Conservation (phyloP, 352 stramenopile genomes). For the Globisporangium sylvaticum region DNA sequence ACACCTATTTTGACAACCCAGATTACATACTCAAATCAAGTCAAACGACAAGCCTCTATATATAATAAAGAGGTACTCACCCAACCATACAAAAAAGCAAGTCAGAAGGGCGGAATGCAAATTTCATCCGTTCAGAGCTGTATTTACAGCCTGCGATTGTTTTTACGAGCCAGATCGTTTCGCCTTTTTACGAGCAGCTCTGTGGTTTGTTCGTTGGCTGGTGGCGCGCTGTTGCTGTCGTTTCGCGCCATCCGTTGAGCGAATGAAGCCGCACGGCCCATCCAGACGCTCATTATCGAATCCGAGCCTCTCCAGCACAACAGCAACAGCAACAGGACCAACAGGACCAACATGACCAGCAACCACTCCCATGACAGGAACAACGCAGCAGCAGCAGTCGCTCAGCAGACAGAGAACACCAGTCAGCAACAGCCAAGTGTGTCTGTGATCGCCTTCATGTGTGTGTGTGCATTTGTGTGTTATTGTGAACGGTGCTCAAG, state of each 20-base stretch:
- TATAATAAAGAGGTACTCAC: background rate
- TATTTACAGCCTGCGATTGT: background rate
- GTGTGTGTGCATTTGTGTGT: conserved; percentile 3
- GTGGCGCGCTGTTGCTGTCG: conserved; percentile 7
- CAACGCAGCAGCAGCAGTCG: background rate
- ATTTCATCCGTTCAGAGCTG: background rate
- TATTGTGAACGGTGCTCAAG: conserved; percentile 40
- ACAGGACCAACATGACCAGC: background rate
- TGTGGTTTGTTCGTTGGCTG: background rate
- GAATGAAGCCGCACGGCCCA: background rate
- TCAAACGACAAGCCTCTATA: background rate
- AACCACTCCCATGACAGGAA: background rate
- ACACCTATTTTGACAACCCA: background rate
- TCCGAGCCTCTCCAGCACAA: conserved; percentile 8
- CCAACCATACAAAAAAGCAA: background rate
- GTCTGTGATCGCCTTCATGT: background rate
- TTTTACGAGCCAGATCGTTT: conserved; percentile 2
- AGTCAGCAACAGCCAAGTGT: background rate
- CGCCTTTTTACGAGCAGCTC: background rate
- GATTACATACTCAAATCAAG: background rate
- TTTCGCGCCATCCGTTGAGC: conserved; percentile 9
- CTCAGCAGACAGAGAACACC: conserved; percentile 2
- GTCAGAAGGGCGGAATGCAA: background rate
- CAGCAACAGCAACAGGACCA: background rate
- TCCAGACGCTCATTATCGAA: conserved; percentile 4